Base-by-base conservation (phyloP, 345 rosid species). In the Sisymbrium irio region DNA sequence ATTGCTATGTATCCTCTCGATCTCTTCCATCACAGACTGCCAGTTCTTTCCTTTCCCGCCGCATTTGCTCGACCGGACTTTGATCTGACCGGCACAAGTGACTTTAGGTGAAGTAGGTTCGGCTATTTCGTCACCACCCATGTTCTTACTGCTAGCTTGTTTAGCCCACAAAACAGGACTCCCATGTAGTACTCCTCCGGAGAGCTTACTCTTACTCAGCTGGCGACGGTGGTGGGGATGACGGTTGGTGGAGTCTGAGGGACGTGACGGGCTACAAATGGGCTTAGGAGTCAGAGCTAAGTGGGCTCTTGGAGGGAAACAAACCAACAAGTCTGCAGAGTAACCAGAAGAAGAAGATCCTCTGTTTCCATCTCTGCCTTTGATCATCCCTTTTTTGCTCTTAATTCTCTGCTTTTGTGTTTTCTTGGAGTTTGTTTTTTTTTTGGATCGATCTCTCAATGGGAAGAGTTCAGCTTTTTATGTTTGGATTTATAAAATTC, bases 11-110 rank as follows among this genome's bases (percentile, higher is more conserved):
- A 86, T 81, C 67, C 82, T 83, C 73, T 86, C 90, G 10, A 86
- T 86, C 81, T 86, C 90, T 59, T 83, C 91, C 95, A 91, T 91
- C 6, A 91, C 90, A 5, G 90, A 84, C 71, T 89, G 95, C 97
- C 89, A 90, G 64, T 80, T 89, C 83, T 87, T 91, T 6, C 80
- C 74, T 59, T 39, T 56, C 2, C 58, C 74, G 27, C 64, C 51
- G n/a, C 75, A 46, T 76, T 76, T 77, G 35, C 88, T 85, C 10
- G 88, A 88, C 69, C 87, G 79, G 45, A 89, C 93, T 83, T 87
- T 94, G 85, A 94, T 89, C 89, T 94, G 95, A 14, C 98, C 98
- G 4, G 96, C 94, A 19, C 98, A 94, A 1, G 96, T 94, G 7
- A 94, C 96, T 74, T 89, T 85, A 7, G 98, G 98, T 0, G 98